phyloP scores from a whole-genome alignment of 768 basidiomycete species.

The Austroboletus festivus region DNA sequence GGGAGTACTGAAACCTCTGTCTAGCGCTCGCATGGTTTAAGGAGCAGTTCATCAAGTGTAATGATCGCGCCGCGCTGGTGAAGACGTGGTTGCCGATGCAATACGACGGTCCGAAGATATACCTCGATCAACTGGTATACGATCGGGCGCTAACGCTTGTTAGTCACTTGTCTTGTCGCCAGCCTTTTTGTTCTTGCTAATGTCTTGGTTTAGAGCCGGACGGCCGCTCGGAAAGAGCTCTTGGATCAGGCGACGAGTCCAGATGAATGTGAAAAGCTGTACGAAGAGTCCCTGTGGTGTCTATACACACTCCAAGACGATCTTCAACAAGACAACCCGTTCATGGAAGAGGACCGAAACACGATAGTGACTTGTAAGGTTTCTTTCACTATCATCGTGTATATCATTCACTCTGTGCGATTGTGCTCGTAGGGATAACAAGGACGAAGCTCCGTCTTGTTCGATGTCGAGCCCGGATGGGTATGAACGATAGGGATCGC shows the following conservation, averaged over 20 bases:
- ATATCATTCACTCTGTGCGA: not conserved
- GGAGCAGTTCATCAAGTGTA: constrained; percentile 90
- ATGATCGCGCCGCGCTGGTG: constrained; percentile 83
- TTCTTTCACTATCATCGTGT: not conserved
- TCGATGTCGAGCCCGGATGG: constrained; percentile 72
- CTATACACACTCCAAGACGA: constrained; percentile 91
- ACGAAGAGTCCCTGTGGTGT: constrained; percentile 94
- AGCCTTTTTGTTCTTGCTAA: not conserved
- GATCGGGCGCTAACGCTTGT: constrained; percentile 88
- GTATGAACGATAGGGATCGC: constrained; percentile 70
- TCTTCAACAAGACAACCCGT: constrained; percentile 78
- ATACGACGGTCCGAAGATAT: constrained; percentile 77
- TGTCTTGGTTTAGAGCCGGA: constrained; percentile 63
- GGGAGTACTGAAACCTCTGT: constrained; percentile 2
- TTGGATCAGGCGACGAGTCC: constrained; percentile 72
- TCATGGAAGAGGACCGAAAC: constrained; percentile 76
- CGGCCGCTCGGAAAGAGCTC: constrained; percentile 88
- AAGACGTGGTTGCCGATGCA: constrained; percentile 86
- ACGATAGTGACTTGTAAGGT: constrained; percentile 74
- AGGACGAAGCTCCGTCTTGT: constrained; percentile 81
- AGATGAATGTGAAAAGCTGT: constrained; percentile 87
- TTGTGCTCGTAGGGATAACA: constrained; percentile 62
- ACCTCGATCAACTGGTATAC: constrained; percentile 88
- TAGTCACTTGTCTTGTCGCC: constrained; percentile 28
- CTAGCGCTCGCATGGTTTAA: constrained; percentile 87